Conservation (phyloP, 2,329 filamentous ascomycete genomes). For the Clonostachys rhizophaga region DNA sequence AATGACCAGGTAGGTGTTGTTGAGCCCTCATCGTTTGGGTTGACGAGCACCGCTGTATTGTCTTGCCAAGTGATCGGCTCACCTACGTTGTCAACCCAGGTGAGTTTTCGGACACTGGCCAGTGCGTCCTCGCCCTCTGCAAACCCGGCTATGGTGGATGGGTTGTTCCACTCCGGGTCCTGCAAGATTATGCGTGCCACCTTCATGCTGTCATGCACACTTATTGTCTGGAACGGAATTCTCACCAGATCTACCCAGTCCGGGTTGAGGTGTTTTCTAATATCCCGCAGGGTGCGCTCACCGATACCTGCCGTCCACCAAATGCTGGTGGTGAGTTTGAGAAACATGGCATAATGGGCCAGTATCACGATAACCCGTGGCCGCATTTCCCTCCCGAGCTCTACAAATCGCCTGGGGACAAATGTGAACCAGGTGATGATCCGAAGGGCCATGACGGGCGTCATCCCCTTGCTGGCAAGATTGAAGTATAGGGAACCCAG, state of each 20-base stretch:
- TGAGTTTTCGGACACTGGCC: constrained; percentile 4
- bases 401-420: constrained; percentile 35
- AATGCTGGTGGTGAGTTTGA: constrained; percentile 31
- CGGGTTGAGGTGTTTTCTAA: constrained; percentile 29
- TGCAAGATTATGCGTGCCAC: constrained; percentile 36
- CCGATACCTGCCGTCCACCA: constrained; percentile 49
- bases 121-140: background rate
- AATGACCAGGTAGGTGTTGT: no score
- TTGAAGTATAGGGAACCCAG: constrained; percentile 48
- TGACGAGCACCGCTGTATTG: background rate
- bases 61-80: constrained; percentile 1
- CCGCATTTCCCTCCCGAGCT: constrained; percentile 30
- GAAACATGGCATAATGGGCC: constrained; percentile 46
- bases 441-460: constrained; percentile 38
- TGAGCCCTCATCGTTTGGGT: background rate
- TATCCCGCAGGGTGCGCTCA: constrained; percentile 37
- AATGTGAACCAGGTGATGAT: constrained; percentile 51
- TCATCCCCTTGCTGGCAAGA: constrained; percentile 33
- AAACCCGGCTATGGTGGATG: no score
- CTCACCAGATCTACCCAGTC: constrained; percentile 34
- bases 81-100: constrained; percentile 9
- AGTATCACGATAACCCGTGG: constrained; percentile 46
- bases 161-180: constrained; percentile 32
- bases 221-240: constrained; percentile 31
- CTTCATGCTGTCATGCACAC: constrained; percentile 21